These are phyloP conservation scores for Phycomyces blakesleeanus DNA, from an alignment of 192 early-diverging fungal genomes.

Conservation along the genomic window DNA sequence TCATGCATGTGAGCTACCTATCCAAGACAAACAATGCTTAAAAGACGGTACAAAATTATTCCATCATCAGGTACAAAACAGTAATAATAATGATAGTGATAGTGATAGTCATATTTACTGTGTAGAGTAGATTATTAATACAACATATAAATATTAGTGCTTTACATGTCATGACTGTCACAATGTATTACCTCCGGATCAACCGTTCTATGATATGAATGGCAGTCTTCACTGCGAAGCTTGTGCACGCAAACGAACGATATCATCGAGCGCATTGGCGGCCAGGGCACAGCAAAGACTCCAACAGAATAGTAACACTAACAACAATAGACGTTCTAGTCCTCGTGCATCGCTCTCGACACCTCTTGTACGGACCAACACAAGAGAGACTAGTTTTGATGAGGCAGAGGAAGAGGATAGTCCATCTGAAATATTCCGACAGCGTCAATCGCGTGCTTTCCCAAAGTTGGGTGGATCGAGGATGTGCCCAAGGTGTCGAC, in stretches of 20 bases:
- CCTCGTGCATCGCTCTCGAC: not conserved
- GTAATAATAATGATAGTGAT: not conserved
- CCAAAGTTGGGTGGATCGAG: conserved; percentile 46
- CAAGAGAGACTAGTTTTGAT: not conserved
- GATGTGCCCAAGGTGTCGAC: conserved; percentile 43
- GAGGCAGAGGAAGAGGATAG: not conserved
- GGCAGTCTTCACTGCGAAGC: conserved; percentile 36
- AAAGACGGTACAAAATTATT: conserved; percentile 33
- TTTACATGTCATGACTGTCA: conserved; percentile 8
- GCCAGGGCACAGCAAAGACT: not conserved
- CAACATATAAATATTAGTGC: not conserved
- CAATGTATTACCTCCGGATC: conserved; percentile 12
- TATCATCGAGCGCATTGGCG: not conserved
- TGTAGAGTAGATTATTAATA: not conserved
- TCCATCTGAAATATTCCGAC: conserved; percentile 23
- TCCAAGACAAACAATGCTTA: conserved; percentile 31
- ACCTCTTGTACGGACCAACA: not conserved
- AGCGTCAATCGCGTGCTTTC: conserved; percentile 32
- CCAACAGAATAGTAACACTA: not conserved
- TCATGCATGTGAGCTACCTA: conserved; percentile 30
- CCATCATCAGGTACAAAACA: conserved; percentile 19
- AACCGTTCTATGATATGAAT: conserved; percentile 43
- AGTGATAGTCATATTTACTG: not conserved
- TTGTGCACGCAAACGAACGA: conserved; percentile 32
- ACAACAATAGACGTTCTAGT: not conserved